phyloP scores from a whole-genome alignment of 73 alveolate species.

The Durusdinium trenchii region DNA sequence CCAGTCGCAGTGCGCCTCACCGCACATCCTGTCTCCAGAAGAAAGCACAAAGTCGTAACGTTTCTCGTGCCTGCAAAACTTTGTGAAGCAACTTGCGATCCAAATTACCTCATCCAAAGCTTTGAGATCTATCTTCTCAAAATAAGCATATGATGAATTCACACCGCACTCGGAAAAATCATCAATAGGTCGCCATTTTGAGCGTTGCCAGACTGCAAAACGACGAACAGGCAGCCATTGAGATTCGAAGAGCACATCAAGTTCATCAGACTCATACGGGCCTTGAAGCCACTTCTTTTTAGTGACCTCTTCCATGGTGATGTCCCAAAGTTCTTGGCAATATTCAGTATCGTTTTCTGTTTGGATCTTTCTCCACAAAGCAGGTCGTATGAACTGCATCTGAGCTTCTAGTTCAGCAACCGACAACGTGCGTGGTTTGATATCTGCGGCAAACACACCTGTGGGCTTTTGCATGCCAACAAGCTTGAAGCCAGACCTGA shows the following conservation, averaged over 20 bases:
- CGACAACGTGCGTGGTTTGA: not conserved
- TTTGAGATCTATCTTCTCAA: not conserved
- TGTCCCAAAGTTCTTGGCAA: not conserved
- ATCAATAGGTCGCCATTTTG: not conserved
- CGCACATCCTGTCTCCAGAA: not conserved
- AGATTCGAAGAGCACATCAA: no score
- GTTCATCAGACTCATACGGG: not conserved
- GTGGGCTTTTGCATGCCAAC: not conserved
- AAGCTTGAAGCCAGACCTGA: not conserved
- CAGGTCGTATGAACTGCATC: not conserved
- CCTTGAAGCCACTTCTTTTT: slow-evolving; percentile 14
- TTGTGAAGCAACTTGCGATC: not conserved
- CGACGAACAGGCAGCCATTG: slow-evolving; percentile 18
- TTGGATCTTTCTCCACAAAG: not conserved
- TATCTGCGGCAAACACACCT: not conserved
- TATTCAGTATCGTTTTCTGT: not conserved
- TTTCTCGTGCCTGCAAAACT: no score
- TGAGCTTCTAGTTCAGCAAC: not conserved
- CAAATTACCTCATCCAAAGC: not conserved
- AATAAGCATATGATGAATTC: not conserved
- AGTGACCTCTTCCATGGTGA: not conserved
- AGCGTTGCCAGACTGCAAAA: not conserved
- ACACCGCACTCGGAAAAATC: not conserved
- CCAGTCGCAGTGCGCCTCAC: not conserved
- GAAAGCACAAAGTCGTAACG: not conserved